Evolutionary conservation across 2,329 filamentous ascomycete genomes (phyloP).

Genomic region (Microdochium paspali): DNA sequence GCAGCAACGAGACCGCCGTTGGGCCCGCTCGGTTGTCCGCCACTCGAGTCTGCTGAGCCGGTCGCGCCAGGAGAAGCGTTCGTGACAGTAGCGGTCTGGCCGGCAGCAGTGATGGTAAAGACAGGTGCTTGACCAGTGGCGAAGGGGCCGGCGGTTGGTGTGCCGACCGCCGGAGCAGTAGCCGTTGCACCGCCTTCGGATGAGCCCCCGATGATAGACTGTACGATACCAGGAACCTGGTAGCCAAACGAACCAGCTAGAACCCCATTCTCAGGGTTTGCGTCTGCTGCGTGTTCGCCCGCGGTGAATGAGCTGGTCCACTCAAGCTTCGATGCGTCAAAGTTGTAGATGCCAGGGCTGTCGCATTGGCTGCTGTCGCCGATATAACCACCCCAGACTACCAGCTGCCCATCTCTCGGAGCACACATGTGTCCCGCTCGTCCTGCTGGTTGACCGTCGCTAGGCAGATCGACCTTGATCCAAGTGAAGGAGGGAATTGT

Average conservation of each 20-base stretch:
- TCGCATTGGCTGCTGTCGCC: slow-evolving; percentile 54
- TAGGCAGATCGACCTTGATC: slow-evolving; percentile 50
- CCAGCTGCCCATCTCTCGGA: slow-evolving; percentile 60
- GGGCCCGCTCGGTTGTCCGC: slow-evolving; percentile 6
- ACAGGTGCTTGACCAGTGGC: slow-evolving; percentile 60
- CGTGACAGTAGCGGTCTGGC: slow-evolving; percentile 34
- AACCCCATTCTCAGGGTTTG: slow-evolving; percentile 39
- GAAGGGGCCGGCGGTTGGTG: slow-evolving; percentile 58
- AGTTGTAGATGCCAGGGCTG: slow-evolving; percentile 61
- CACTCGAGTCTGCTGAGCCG: slow-evolving; percentile 19
- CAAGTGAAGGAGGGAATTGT: slow-evolving; percentile 65
- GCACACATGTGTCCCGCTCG: slow-evolving; percentile 61
- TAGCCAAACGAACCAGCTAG: slow-evolving; percentile 55
- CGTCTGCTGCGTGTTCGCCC: slow-evolving; percentile 35
- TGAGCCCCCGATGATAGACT: slow-evolving; percentile 52
- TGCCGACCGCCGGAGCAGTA: slow-evolving; percentile 51
- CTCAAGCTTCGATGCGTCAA: slow-evolving; percentile 55
- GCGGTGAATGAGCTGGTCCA: slow-evolving; percentile 57
- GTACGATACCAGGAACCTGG: slow-evolving; percentile 52
- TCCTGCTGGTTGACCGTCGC: slow-evolving; percentile 28
- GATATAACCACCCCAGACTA: slow-evolving; percentile 62
- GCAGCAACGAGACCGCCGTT: slow-evolving; percentile 34
- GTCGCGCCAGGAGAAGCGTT: slow-evolving; percentile 25
- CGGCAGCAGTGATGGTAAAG: slow-evolving; percentile 53
- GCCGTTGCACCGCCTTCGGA: slow-evolving; percentile 54